Evolutionary conservation across 2,329 filamentous ascomycete species (phyloP), one percentile per base, ranked within the genome.

Genomic region (Huntiella moniliformis): DNA sequence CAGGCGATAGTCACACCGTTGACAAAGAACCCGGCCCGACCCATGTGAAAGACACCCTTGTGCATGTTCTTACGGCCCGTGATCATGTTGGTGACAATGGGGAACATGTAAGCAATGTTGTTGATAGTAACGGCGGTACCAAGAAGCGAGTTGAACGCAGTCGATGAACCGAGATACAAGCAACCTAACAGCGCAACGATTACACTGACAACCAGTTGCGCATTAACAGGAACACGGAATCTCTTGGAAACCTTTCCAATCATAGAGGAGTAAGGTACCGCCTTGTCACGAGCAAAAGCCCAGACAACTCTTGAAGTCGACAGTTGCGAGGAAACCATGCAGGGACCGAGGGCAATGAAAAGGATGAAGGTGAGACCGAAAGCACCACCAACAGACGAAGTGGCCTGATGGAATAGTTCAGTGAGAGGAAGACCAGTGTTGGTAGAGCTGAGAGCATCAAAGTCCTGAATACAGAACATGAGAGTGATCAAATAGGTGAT

Each of bases 381-480:
- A 1, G 63, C 64, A 10, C 63, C 65, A 4, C 61, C 62, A 2
- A 56, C 57, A 1, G 58, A 60, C 11, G 56, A 52, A 2, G 63
- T 64, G 4, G 62, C 66, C 51, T 67, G 64, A 7, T 59, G 57
- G 54, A 67, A 46, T 3, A 68, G 59, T 53, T 67, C 66, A 4
- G 63, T 58, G 12, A 67, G 57, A 0, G 66, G 66, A 5, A 67
- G 58, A 1, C 61, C 61, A 5, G 64, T 67, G 43, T 58, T 58
- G 7, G 62, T 66, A 3, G 54, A 53, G 45, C 63, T 58, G 1
- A 73, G 58, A 1, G 58, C 60, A 36, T 59, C 54, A 42, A 67
- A 67, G 52, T 70, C 62, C 39, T 67, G 64, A 40, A 70, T 63
- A 1, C 62, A 66, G 52, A 69, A 72, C 61, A 72, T 70, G 42